phyloP scores from a whole-genome alignment of 495 filamentous ascomycete genomes.

The Lasiosphaeria hispida region DNA sequence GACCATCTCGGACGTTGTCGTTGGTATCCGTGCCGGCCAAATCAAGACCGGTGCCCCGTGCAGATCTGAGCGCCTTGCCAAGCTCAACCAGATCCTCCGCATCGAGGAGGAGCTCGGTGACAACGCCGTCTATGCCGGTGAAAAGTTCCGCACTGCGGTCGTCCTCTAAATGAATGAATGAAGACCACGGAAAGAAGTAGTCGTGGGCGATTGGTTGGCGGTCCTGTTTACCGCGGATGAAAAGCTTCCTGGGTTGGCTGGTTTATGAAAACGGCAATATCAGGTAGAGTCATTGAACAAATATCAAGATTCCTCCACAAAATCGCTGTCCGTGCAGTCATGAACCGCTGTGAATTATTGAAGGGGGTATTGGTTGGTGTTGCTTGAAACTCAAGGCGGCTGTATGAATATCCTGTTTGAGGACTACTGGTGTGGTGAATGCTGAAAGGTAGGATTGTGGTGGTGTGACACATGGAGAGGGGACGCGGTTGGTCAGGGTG shows the following conservation, averaged over 20 bases:
- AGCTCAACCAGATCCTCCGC: slow-evolving; percentile 99
- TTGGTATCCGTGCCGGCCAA: slow-evolving; percentile 92
- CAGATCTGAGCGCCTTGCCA: slow-evolving; percentile 95
- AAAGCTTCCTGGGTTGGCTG: slow-evolving; percentile 18
- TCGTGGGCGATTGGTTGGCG: slow-evolving; percentile 14
- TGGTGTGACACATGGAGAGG: too few species aligned
- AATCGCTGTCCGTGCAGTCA: too few species aligned
- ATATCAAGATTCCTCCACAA: slow-evolving; percentile 21
- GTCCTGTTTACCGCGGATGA: slow-evolving; percentile 24
- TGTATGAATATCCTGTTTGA: too few species aligned
- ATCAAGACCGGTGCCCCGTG: slow-evolving; percentile 99
- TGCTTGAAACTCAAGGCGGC: too few species aligned
- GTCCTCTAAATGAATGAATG: slow-evolving; percentile 64
- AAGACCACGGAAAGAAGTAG: slow-evolving; percentile 8
- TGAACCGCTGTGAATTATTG: too few species aligned
- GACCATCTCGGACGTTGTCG: slow-evolving; percentile 96
- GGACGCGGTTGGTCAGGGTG: too few species aligned
- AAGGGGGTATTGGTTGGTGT: too few species aligned
- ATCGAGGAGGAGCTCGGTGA: slow-evolving; percentile 98
- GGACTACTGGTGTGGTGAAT: too few species aligned
- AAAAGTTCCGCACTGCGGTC: slow-evolving; percentile 85
- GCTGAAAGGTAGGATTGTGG: too few species aligned
- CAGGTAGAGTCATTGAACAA: slow-evolving; percentile 22
- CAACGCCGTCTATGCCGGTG: slow-evolving; percentile 87
- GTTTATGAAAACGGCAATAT: slow-evolving; percentile 30